Evolutionary conservation across 345 rosid genomes (phyloP).

Genomic region (Citrus cavaleriei): DNA sequence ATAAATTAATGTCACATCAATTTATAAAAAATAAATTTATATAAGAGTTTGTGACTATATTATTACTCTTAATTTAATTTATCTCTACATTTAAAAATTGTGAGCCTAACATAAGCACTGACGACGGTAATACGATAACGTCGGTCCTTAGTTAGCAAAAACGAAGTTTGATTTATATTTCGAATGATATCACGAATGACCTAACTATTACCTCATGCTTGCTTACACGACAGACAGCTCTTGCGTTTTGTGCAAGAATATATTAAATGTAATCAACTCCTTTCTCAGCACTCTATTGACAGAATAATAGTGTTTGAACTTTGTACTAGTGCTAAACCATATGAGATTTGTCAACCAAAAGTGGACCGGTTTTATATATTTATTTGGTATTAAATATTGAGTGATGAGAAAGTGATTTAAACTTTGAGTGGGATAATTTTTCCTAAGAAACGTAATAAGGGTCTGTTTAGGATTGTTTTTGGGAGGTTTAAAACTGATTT

Average conservation of each 20-base stretch:
- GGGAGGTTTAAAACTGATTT: fast-evolving
- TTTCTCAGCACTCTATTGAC: neutral
- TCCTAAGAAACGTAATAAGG: too few species aligned
- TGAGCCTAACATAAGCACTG: neutral
- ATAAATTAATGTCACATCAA: fast-evolving
- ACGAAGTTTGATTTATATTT: neutral
- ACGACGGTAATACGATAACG: neutral
- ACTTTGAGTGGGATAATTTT: too few species aligned
- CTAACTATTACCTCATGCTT: neutral
- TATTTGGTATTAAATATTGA: too few species aligned
- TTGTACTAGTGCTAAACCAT: too few species aligned
- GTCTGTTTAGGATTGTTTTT: too few species aligned
- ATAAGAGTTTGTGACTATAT: fast-evolving
- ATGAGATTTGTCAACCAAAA: too few species aligned
- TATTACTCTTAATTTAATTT: neutral
- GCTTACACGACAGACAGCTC: neutral
- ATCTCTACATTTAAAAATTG: too few species aligned
- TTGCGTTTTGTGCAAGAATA: neutral
- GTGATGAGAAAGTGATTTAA: too few species aligned
- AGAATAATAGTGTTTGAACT: too few species aligned
- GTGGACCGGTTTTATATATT: too few species aligned
- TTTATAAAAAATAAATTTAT: too few species aligned
- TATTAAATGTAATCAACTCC: neutral
- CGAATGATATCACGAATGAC: neutral
- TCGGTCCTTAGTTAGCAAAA: neutral